These are phyloP conservation scores for Wickerhamomyces chambardii DNA, from an alignment of 805 yeast genomes.

Conservation along the genomic window DNA sequence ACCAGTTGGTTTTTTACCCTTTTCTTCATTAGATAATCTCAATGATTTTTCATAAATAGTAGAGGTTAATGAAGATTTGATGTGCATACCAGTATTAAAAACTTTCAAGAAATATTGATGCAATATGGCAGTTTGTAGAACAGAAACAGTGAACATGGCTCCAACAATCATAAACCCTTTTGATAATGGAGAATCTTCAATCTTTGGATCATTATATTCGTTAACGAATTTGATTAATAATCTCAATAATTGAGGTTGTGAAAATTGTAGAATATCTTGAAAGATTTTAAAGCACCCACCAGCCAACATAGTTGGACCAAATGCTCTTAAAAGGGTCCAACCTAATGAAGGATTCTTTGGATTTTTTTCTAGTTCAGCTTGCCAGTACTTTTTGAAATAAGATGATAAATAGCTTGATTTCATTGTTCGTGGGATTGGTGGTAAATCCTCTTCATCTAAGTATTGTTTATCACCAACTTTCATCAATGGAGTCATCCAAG, in stretches of 20 bases:
- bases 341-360: constrained; percentile 38
- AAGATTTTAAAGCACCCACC: constrained; percentile 68
- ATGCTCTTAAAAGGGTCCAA: constrained; percentile 54
- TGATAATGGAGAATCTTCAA: constrained; percentile 43
- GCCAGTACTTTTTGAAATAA: constrained; percentile 54
- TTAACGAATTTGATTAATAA: constrained; percentile 52
- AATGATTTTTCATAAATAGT: constrained; percentile 61
- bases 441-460: constrained; percentile 59
- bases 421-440: constrained; percentile 65
- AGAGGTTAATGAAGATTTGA: constrained; percentile 61
- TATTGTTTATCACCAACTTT: constrained; percentile 58
- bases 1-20: constrained; percentile 70
- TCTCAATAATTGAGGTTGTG: constrained; percentile 77
- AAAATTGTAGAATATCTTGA: constrained; percentile 76
- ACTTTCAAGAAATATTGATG: constrained; percentile 76
- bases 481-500: constrained; percentile 92
- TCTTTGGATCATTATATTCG: constrained; percentile 28
- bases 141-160: constrained; percentile 67
- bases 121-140: constrained; percentile 67
- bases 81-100: constrained; percentile 69
- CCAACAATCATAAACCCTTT: constrained; percentile 69
- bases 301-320: constrained; percentile 57
- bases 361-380: constrained; percentile 36
- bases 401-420: constrained; percentile 44
- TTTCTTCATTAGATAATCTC: constrained; percentile 62